A percentile compares a stretch with the other conserved stretches of the same genome.
These are phyloP conservation scores for Stereum hirsutum DNA, from an alignment of 1,284 basidiomycete species.

Conservation along the genomic window DNA sequence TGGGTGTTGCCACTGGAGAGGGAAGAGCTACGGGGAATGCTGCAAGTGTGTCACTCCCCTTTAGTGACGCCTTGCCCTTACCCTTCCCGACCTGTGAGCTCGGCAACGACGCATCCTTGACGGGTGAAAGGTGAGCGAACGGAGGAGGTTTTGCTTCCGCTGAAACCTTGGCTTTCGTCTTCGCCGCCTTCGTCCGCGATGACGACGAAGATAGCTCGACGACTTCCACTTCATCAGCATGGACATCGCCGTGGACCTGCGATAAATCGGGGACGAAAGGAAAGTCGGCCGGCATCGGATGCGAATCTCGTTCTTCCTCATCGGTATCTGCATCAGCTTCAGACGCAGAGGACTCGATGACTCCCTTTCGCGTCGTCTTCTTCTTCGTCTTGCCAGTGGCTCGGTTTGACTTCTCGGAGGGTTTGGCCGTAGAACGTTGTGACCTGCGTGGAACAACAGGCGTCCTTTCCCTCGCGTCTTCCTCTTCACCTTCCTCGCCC, in stretches of 20 bases:
- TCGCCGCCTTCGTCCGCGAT: too few species aligned
- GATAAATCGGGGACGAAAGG: neutral
- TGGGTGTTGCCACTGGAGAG: neutral
- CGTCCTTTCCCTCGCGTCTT: neutral
- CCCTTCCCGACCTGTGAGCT: neutral
- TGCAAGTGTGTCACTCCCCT: neutral
- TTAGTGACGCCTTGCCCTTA: neutral
- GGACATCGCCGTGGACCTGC: too few species aligned
- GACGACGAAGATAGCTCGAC: too few species aligned
- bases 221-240: too few species aligned
- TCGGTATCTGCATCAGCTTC: neutral
- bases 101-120: neutral
- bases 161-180: too few species aligned
- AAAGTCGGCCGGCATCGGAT: neutral
- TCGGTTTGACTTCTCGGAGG: too few species aligned
- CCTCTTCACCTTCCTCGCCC: neutral
- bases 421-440: too few species aligned
- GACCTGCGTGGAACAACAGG: neutral
- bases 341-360: neutral
- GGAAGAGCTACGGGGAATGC: too few species aligned
- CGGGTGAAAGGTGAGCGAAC: neutral
- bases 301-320: neutral
- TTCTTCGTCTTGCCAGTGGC: too few species aligned
- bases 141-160: neutral
- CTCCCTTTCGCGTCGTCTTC: too few species aligned